phyloP scores from a whole-genome alignment of 2,329 filamentous ascomycete genomes.

The Penicillium sumatraense region DNA sequence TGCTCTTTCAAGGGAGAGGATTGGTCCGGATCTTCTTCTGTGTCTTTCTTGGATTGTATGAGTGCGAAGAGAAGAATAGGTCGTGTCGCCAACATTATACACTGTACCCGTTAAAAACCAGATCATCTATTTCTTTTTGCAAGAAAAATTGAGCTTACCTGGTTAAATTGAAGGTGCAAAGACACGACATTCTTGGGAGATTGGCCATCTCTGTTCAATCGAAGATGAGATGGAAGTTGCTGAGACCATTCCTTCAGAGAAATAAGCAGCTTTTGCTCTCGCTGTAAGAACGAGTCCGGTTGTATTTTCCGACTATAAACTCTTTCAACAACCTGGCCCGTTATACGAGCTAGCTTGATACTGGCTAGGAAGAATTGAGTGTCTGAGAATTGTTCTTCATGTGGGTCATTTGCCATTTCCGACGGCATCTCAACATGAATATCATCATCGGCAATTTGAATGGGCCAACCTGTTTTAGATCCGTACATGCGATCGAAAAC shows the following conservation, averaged over 20 bases:
- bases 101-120: conserved; percentile 24
- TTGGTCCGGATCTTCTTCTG: not conserved
- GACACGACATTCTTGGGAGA: conserved; percentile 29
- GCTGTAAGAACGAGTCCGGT: conserved; percentile 35
- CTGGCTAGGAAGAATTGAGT: conserved; percentile 32
- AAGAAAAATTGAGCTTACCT: conserved; percentile 21
- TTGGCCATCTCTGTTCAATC: conserved; percentile 21
- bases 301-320: conserved; percentile 32
- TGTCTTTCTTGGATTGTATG: conserved; percentile 20
- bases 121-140: too few relatives aligned
- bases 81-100: conserved; percentile 41
- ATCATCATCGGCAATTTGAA: conserved; percentile 52
- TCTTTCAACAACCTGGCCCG: conserved; percentile 29
- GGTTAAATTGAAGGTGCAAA: conserved; percentile 40
- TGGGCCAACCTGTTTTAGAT: conserved; percentile 51
- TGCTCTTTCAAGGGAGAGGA: conserved; percentile 14
- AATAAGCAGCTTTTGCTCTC: conserved; percentile 38
- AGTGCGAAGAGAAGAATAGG: conserved; percentile 40
- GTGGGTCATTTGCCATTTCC: conserved; percentile 18
- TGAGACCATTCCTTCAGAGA: conserved; percentile 38
- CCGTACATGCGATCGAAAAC: conserved; percentile 48
- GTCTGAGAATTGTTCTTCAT: conserved; percentile 37
- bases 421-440: conserved; percentile 42
- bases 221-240: conserved; percentile 33
- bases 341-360: conserved; percentile 36